Base-by-base conservation (phyloP, 2,329 filamentous ascomycete genomes). In the Metarhizium sp. region DNA sequence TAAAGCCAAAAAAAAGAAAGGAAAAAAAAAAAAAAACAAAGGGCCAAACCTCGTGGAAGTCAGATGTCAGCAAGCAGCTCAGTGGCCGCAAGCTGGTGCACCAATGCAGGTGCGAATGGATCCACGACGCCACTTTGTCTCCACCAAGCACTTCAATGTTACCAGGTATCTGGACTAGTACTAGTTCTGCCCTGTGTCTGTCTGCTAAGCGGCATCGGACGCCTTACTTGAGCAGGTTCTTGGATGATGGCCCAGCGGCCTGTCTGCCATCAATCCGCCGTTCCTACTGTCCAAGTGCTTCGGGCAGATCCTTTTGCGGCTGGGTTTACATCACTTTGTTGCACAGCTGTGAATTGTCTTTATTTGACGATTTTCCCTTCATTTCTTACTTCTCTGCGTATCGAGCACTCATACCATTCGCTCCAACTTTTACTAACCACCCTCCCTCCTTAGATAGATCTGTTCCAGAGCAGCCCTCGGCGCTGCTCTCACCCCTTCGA, bases 401-500 rank as follows among this genome's bases (percentile, higher is more conserved):
- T 18, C 18, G 16, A 20, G 6, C 16, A 8, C 16, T 4, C n/a
- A 45, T 18, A 8, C n/a, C 18, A 45, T 14, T 13, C 18, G n/a
- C 14, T 20, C 14, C 14, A 20, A 14, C 45, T 11, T 25, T 29
- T 4, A 20, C 45, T 48, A 30, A 48, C 25, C 25, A 1, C n/a
- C 34, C 29, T 51, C 14, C 10, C 38, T 34, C 4, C 40, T 7
- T 49, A 56, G 53, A 56, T 54, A 60, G 53, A 60, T 55, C 43
- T 57, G 54, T 59, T 59, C 57, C 59, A 59, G 59, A 61, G 59
- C 59, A 61, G 59, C 59, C 59, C 55, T 60, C 56, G 58, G 55
- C 55, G 59, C 59, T 61, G 59, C 59, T 61, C 59, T 61, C 59
- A 61, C 59, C 59, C 59, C 54, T 49, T 45, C 50, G 34, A 53